Base-by-base conservation (phyloP, 225 moss, liverwort and hornwort species). In the Climacium dendroides region DNA sequence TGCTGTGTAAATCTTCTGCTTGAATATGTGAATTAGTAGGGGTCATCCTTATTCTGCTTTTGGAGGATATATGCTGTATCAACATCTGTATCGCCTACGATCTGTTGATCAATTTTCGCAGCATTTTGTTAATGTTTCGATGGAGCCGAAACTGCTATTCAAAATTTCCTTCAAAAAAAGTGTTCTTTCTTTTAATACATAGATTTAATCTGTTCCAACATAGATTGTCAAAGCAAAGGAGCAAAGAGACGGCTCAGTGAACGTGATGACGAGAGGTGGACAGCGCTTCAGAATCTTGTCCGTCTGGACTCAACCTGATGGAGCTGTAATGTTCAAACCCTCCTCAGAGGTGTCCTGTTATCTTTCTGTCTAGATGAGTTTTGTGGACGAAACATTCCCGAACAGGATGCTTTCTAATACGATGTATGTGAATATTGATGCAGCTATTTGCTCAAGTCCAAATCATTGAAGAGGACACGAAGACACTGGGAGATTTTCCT, bases 371-470 rank as follows among this genome's bases (percentile, higher is more conserved):
- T 69, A 61, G 39, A 39, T 61, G 89, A 65, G 23, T 86, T 86
- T 37, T 62, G 45, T 77, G 63, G 34, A 83, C 24, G 61, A 69
- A 60, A n/a, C 28, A 81, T 34, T 30, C 30, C 11, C 61, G 39
- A 52, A 48, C 10, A 28, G 34, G 67, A 73, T 83, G 32, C 62
- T 83, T 77, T 69, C 69, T 55, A 86, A 66, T 48, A 43, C 69
- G n/a, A 54, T 82, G 82, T 57, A 66, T 87, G 83, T 58, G 67
- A 60, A 85, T 52, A 34, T 78, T 54, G 84, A 64, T 86, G 91
- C 94, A 96, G 97, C 95, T 97, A 63, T 97, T 95, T 90, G 98
- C 98, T 43, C 92, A 94, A 88, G 96, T 99, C 78, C 98, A 95
- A 92, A 97, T 97, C 37, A 95, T 97, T 87, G 94, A 97, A 83